Evolutionary conservation across 2,329 filamentous ascomycete species (phyloP), one percentile per base, ranked within the genome.

Genomic region (Lecanicillium sp.): DNA sequence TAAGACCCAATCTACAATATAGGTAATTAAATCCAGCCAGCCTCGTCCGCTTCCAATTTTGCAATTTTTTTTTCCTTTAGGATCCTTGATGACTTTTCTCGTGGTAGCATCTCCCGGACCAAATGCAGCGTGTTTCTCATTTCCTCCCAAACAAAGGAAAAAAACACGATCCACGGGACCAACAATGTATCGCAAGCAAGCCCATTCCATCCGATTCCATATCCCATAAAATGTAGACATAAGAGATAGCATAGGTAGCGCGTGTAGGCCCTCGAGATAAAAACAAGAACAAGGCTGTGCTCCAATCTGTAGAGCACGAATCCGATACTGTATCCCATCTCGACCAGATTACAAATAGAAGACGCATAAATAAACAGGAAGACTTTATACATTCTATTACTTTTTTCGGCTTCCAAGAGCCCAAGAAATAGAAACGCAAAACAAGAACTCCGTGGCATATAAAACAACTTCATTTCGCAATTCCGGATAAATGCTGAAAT

Each of bases 61-160:
- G 22, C 27, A 38, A 36, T 36, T 40, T 40, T 40, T 36, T 27
- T 34, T 4, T 38, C n/a, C n/a, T n/a, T n/a, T n/a, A n/a, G 7
- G 35, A 35, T n/a, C 11, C 18, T 33, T 33, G 8, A 15, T 33
- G 30, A 18, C 18, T 33, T 15, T 33, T 33, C 29, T 29, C 25
- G n/a, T 32, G n/a, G 33, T 33, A n/a, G 11, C 20, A 17, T 31
- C 22, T 16, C 29, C 22, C 15, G 18, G 30, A 27, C 22, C 30
- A 35, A 33, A 33, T 36, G 33, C 35, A 38, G 39, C 22, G 48
- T 49, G 44, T 50, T 37, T 37, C 28, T 42, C 32, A 42, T 39
- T 39, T 28, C 34, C 41, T 43, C 45, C 45, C 34, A 45, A 40
- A 45, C 40, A 45, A 48, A 41, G 35, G 29, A 33, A 42, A 28